Percentiles rank a stretch among this genome's conserved stretches.
These are phyloP conservation scores for Aspergillus glaucus DNA, from an alignment of 2,329 filamentous ascomycete species.

Conservation along the genomic window DNA sequence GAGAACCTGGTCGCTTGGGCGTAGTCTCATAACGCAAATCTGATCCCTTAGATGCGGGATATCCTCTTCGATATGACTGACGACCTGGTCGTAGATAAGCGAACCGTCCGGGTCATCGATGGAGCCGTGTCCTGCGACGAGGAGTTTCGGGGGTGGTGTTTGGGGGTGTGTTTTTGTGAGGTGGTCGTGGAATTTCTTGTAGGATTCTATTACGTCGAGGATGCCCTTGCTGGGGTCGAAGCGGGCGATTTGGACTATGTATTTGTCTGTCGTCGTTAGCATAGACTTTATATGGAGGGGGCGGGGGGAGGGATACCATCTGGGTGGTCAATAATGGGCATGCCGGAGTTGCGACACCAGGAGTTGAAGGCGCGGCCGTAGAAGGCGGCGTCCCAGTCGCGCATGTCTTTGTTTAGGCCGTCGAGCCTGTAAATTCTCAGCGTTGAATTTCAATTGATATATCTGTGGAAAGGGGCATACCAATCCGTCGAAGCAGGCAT, in stretches of 20 bases:
- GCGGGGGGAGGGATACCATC: slow-evolving; percentile 19
- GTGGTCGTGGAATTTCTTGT: slow-evolving; percentile 62
- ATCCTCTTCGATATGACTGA: slow-evolving; percentile 57
- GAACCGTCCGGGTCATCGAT: slow-evolving; percentile 74
- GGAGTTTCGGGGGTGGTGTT: slow-evolving; percentile 59
- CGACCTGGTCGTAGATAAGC: slow-evolving; percentile 64
- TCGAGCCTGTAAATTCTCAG: slow-evolving; percentile 51
- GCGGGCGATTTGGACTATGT: slow-evolving; percentile 73
- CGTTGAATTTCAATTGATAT: not conserved
- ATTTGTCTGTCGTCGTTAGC: slow-evolving; percentile 52
- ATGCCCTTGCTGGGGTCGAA: slow-evolving; percentile 83
- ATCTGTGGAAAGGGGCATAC: slow-evolving; percentile 34
- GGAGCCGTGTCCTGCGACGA: slow-evolving; percentile 72
- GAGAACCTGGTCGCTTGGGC: slow-evolving; percentile 72
- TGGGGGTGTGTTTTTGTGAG: slow-evolving; percentile 45
- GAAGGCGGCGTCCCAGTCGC: slow-evolving; percentile 63
- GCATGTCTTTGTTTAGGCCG: slow-evolving; percentile 70
- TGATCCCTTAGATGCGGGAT: slow-evolving; percentile 59
- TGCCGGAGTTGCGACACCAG: slow-evolving; percentile 52
- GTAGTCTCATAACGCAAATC: slow-evolving; percentile 69
- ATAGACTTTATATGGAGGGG: slow-evolving; percentile 31
- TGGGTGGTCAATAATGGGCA: slow-evolving; percentile 33
- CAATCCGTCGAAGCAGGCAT: slow-evolving; percentile 78
- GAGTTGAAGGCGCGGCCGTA: slow-evolving; percentile 70
- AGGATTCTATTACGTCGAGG: slow-evolving; percentile 67